A percentile compares a stretch with the other conserved stretches of the same genome.
Evolutionary conservation across 2,329 filamentous ascomycete species (phyloP).

Genomic region (Colletotrichum camelliae): DNA sequence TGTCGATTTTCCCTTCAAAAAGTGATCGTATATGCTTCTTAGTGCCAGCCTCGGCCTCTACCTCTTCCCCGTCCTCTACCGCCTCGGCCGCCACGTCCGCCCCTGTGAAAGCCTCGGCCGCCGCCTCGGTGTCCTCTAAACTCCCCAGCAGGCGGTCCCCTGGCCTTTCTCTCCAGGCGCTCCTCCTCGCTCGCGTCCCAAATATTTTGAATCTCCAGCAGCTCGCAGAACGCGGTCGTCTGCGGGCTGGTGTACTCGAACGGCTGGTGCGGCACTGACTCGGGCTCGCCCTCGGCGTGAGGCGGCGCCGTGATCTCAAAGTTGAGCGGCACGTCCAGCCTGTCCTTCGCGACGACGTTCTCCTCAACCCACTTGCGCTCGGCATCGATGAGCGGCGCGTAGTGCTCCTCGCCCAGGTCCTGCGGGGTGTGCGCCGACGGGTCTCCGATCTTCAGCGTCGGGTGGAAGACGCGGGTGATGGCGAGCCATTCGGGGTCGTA

Average conservation of each 20-base stretch:
- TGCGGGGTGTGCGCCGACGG: slow-evolving; percentile 55
- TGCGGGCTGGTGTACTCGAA: slow-evolving; percentile 87
- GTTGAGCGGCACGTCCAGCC: slow-evolving; percentile 76
- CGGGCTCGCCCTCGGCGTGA: slow-evolving; percentile 63
- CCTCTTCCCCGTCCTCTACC: slow-evolving; percentile 40
- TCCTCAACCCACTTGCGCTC: slow-evolving; percentile 83
- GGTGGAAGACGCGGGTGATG: slow-evolving; percentile 83
- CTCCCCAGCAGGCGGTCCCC: slow-evolving; percentile 56
- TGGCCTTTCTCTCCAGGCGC: slow-evolving; percentile 60
- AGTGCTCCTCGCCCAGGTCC: slow-evolving; percentile 73
- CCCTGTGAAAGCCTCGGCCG: slow-evolving; percentile 34
- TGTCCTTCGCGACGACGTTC: slow-evolving; percentile 67
- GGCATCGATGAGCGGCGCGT: slow-evolving; percentile 69
- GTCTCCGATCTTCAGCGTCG: slow-evolving; percentile 68
- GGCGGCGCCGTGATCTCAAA: slow-evolving; percentile 79
- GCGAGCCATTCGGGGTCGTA: slow-evolving; percentile 97
- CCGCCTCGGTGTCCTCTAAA: slow-evolving; percentile 36
- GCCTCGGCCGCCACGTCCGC: slow-evolving; percentile 41
- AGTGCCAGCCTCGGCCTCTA: slow-evolving; percentile 28
- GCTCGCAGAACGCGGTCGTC: slow-evolving; percentile 79
- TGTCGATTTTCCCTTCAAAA: background rate
- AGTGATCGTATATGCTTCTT: background rate
- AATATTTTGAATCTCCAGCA: slow-evolving; percentile 78
- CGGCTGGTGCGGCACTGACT: slow-evolving; percentile 67
- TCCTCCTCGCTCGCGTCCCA: slow-evolving; percentile 79